Base-by-base conservation (phyloP, 139 green algal species). In the Tetraselmis striata region DNA sequence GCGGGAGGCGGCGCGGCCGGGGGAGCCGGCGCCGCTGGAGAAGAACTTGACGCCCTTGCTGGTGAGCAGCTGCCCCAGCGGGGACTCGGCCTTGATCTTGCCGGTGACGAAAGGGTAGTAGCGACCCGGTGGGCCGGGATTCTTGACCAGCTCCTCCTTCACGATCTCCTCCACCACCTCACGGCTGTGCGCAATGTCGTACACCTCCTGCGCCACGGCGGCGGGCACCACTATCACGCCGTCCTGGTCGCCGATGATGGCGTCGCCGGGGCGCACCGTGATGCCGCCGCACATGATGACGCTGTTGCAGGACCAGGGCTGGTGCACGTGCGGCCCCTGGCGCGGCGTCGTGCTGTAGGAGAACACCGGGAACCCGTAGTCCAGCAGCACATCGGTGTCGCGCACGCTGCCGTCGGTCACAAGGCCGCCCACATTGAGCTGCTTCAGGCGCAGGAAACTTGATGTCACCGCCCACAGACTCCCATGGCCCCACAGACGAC, bases 131-230 rank as follows among this genome's bases (percentile, higher is more conserved):
- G 82, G 82, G 0, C 82, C 77, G 1, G 77, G 77, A 28, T 85
- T 82, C 23, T 76, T 28, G 23, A 32, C 29, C 5, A 85, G 67
- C 77, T 85, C 77, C 77, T 79, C 67, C 77, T 85, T 85, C 26
- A 85, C 77, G 28, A 85, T 79, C 24, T 82, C 77, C 77, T 85
- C 82, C 26, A 85, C 29, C 1, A 79, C 59, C 18, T 85, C 82
- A 22, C 82, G 45, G 23, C 27, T 76, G 82, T 85, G 82, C 45
- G 82, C 82, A 77, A 85, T 85, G 58, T 85, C 82, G 77, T 85
- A 85, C 58, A 85, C 82, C 82, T 85, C 28, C 76, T 85, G 77
- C 28, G 82, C 82, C 1, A 79, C n/a, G 23, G 77, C 29, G 31
- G 82, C 82, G 1, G 82, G 82, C 25, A 85, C 59, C 23, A 85